phyloP scores from a whole-genome alignment of 2,329 filamentous ascomycete genomes.

The Clathrospora elynae region DNA sequence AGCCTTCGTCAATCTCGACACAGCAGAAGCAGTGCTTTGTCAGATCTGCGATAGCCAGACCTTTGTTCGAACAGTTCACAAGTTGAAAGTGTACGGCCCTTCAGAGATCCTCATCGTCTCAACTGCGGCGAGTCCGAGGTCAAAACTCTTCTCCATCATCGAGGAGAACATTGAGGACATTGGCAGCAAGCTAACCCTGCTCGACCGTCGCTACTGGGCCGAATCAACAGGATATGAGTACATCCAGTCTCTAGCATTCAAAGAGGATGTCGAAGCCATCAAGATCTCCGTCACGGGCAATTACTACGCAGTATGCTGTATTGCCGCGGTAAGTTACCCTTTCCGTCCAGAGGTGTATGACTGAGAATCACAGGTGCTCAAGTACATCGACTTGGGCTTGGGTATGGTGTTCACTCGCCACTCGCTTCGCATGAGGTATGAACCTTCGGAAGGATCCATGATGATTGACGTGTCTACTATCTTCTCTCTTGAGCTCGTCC shows the following conservation, averaged over 20 bases:
- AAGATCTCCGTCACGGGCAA: slow-evolving; percentile 81
- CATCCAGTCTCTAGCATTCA: slow-evolving; percentile 78
- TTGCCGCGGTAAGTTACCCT: slow-evolving; percentile 79
- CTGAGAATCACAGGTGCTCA: slow-evolving; percentile 65
- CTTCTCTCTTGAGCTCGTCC: slow-evolving; percentile 83
- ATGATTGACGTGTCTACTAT: slow-evolving; percentile 93
- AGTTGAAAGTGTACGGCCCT: slow-evolving; percentile 79
- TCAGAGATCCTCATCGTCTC: slow-evolving; percentile 78
- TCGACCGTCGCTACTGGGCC: slow-evolving; percentile 83
- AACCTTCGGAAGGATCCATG: slow-evolving; percentile 90
- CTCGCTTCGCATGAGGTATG: slow-evolving; percentile 83
- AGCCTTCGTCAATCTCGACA: slow-evolving; percentile 84
- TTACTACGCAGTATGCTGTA: slow-evolving; percentile 82
- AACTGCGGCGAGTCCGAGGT: slow-evolving; percentile 71
- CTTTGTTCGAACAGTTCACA: slow-evolving; percentile 85
- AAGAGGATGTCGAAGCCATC: slow-evolving; percentile 78
- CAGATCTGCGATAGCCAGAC: slow-evolving; percentile 94
- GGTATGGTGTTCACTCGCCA: slow-evolving; percentile 73
- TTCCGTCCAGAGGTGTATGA: background rate
- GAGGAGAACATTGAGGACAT: slow-evolving; percentile 71
- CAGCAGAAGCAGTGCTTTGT: slow-evolving; percentile 81
- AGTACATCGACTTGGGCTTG: slow-evolving; percentile 76
- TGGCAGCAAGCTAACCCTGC: slow-evolving; percentile 60
- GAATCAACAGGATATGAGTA: slow-evolving; percentile 77
- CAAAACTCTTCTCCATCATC: slow-evolving; percentile 74